phyloP scores from a whole-genome alignment of 345 rosid species.

The Camelina neglecta region DNA sequence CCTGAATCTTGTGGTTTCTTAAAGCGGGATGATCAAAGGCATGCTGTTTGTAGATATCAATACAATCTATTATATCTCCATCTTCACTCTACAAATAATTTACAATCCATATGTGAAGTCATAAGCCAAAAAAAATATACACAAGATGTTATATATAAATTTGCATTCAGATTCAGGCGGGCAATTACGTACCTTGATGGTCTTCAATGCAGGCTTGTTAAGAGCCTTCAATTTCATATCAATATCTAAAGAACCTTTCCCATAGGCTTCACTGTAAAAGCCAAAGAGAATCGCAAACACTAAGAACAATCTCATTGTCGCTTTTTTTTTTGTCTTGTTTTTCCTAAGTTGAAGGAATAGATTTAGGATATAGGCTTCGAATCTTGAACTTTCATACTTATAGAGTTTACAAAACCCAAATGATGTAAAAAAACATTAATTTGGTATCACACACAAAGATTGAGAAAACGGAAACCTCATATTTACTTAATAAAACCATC shows the following conservation, averaged over 20 bases:
- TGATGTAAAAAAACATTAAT: too few species aligned
- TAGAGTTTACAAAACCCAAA: background rate
- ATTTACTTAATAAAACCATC: background rate
- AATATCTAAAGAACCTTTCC: slow-evolving; percentile 30
- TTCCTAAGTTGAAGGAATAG: background rate
- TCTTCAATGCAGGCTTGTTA: slow-evolving; percentile 57
- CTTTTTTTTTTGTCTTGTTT: background rate
- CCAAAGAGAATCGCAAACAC: background rate
- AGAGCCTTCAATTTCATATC: slow-evolving; percentile 50
- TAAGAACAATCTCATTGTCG: slow-evolving; percentile 30
- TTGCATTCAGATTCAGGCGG: background rate
- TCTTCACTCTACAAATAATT: slow-evolving; percentile 51
- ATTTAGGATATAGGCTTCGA: background rate
- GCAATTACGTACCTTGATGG: slow-evolving; percentile 42
- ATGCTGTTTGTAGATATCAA: slow-evolving; percentile 57
- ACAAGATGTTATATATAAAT: background rate
- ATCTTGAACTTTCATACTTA: slow-evolving; percentile 5
- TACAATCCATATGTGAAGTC: background rate
- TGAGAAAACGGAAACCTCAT: slow-evolving; percentile 10
- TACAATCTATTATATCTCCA: slow-evolving; percentile 63
- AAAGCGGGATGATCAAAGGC: slow-evolving; percentile 61
- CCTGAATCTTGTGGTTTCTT: slow-evolving; percentile 57
- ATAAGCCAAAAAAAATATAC: background rate
- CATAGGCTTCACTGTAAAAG: slow-evolving; percentile 26
- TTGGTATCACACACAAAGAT: background rate